Evolutionary conservation across 345 rosid species (phyloP).

Genomic region (Citrus hindsii): DNA sequence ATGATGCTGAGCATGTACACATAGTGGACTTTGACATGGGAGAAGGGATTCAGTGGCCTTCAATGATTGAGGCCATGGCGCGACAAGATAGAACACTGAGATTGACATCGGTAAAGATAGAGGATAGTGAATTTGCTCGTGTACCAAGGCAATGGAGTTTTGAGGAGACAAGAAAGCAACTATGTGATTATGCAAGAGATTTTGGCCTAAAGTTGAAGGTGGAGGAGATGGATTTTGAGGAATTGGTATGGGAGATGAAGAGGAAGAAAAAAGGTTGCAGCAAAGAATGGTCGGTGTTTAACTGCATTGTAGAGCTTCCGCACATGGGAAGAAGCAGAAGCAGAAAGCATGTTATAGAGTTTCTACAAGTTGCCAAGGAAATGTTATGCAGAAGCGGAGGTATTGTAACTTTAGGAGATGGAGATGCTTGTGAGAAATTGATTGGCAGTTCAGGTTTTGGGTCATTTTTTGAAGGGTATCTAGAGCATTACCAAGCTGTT

Average conservation of each 20-base stretch:
- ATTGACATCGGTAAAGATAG: constrained; percentile 19
- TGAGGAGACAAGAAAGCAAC: constrained; percentile 21
- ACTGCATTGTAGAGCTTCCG: constrained; percentile 25
- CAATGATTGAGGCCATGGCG: constrained; percentile 19
- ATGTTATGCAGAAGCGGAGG: constrained; percentile 8
- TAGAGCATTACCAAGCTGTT: constrained; percentile 20
- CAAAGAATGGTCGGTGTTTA: constrained; percentile 21
- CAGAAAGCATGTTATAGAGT: constrained; percentile 18
- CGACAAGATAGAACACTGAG: constrained; percentile 9
- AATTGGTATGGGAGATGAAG: constrained; percentile 11
- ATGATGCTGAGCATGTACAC: constrained; percentile 13
- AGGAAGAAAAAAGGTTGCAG: constrained; percentile 8
- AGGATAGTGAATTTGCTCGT: constrained; percentile 1
- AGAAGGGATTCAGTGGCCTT: constrained; percentile 32
- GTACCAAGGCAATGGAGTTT: neutral
- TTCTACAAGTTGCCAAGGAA: constrained; percentile 14
- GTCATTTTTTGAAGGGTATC: constrained; percentile 16
- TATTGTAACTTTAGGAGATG: constrained; percentile 24
- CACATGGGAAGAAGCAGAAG: constrained; percentile 25
- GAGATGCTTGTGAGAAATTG: constrained; percentile 13
- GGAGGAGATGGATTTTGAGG: constrained; percentile 17
- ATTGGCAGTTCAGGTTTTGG: constrained; percentile 8
- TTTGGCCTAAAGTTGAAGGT: constrained; percentile 14
- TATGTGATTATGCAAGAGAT: neutral
- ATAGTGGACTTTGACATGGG: constrained; percentile 30